phyloP scores from a whole-genome alignment of 2,329 filamentous ascomycete species.

The Harringtonia aguacate region DNA sequence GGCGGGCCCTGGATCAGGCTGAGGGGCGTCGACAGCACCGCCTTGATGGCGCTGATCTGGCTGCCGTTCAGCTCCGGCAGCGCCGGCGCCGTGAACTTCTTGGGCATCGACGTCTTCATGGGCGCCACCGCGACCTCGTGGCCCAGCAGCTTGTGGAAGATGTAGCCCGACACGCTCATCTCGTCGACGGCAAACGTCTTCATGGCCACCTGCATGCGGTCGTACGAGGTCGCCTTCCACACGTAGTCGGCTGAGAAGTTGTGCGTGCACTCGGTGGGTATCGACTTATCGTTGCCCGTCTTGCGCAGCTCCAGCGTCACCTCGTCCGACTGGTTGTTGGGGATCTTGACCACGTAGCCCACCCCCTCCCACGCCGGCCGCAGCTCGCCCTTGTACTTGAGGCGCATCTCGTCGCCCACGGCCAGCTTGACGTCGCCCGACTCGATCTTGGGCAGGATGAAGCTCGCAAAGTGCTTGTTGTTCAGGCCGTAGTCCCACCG shows the following conservation, averaged over 20 bases:
- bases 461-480: slow-evolving; percentile 93
- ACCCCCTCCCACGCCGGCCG: slow-evolving; percentile 93
- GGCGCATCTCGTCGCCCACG: slow-evolving; percentile 95
- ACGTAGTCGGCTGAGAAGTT: slow-evolving; percentile 99
- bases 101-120: slow-evolving; percentile 91
- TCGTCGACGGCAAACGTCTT: slow-evolving; percentile 98
- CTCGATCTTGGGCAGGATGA: slow-evolving; percentile 92
- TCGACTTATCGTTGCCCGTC: slow-evolving; percentile 89
- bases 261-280: slow-evolving; percentile 91
- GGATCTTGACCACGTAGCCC: slow-evolving; percentile 98
- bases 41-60: slow-evolving; percentile 94
- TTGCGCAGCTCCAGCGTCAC: slow-evolving; percentile 91
- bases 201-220: slow-evolving; percentile 98
- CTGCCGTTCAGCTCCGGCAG: slow-evolving; percentile 91
- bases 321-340: slow-evolving; percentile 97
- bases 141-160: slow-evolving; percentile 92
- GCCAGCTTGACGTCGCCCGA: slow-evolving; percentile 96
- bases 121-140: slow-evolving; percentile 90
- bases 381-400: slow-evolving; percentile 92
- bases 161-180: slow-evolving; percentile 96
- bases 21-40: slow-evolving; percentile 83
- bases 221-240: slow-evolving; percentile 98
- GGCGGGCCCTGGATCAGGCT: slow-evolving; percentile 95
- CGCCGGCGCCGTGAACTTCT: slow-evolving; percentile 92
- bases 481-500: slow-evolving; percentile 94